Base-by-base conservation (phyloP, 305 asterid species). In the Nicotiana rustica region DNA sequence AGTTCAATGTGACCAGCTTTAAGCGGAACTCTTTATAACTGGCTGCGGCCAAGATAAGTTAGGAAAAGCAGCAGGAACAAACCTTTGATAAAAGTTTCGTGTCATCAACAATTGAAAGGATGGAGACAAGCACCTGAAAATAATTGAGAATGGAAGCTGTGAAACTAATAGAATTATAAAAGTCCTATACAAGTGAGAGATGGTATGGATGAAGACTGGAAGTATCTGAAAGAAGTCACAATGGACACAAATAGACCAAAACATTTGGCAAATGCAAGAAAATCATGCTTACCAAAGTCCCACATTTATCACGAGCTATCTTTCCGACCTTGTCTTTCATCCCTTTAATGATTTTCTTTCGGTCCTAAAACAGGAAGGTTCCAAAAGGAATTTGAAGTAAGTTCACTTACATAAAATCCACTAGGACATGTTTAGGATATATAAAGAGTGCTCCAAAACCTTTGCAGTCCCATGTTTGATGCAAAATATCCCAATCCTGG, bases 341-440 rank as follows among this genome's bases (percentile, higher is more conserved):
- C 83, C 98, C 98, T 89, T 95, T 93, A 88, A 96, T 92, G 79
- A 92, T 92, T 88, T 93, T 96, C 94, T 96, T 96, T 88, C 98
- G 89, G 73, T 95, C 99, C 99, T 96, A 81, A 83, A 87, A 67
- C 83, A 85, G n/a, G 77, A 73, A 81, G 73, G 35, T 2, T 59
- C 69, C 75, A 64, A 83, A 83, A 75, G 21, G 35, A 38, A 47
- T 62, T 19, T 62, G 52, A 80, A 70, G 67, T 80, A 4, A 15
- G 1, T 35, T 21, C 78, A 52, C 67, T 52, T 49, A 18, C 29
- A 80, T 29, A 44, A 17, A 17, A 21, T 14, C 60, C 52, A 67
- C 60, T 44, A 79, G 81, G 56, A 79, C 35, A 81, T 68, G 31
- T 49, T 60, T 52, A 33, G 59, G 78, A 44, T 33, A 44, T 41